phyloP scores from a whole-genome alignment of 129 eudicot genomes.

The Centella asiatica region DNA sequence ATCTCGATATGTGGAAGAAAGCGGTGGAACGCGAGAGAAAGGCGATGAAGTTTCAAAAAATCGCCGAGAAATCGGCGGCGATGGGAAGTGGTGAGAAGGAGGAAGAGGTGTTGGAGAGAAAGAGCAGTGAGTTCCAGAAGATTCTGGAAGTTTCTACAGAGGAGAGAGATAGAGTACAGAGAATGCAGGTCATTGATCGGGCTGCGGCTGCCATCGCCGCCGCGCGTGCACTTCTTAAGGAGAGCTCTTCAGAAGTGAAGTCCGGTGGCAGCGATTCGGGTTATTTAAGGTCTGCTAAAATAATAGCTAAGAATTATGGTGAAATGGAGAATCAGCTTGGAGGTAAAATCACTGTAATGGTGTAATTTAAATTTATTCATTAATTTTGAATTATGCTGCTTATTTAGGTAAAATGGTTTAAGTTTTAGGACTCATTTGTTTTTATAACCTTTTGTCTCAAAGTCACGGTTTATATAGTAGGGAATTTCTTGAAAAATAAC shows the following conservation, averaged over 20 bases:
- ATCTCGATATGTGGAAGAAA: conserved; percentile 85
- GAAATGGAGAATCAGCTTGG: too few relatives aligned
- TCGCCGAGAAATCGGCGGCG: conserved; percentile 30
- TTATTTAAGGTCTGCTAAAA: conserved; percentile 11
- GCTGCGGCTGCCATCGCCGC: conserved; percentile 96
- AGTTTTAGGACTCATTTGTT: too few relatives aligned
- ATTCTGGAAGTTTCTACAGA: conserved; percentile 65
- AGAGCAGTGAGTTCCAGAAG: conserved; percentile 62
- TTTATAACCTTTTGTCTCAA: too few relatives aligned
- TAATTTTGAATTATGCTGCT: too few relatives aligned
- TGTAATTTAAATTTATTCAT: too few relatives aligned
- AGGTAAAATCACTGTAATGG: too few relatives aligned
- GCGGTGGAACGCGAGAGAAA: conserved; percentile 72
- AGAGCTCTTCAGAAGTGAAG: conserved; percentile 16
- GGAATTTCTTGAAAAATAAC: too few relatives aligned
- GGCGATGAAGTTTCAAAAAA: conserved; percentile 40
- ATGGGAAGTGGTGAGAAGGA: conserved; percentile 17
- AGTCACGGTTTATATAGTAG: too few relatives aligned
- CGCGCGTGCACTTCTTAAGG: conserved; percentile 51
- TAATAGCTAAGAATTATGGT: not conserved
- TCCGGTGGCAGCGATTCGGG: not conserved
- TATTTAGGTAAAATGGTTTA: too few relatives aligned
- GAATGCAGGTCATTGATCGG: conserved; percentile 86
- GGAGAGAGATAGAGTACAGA: conserved; percentile 76
- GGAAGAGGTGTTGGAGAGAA: conserved; percentile 48